Evolutionary conservation across 805 yeast species (phyloP).

Genomic region (Candida saitoana): DNA sequence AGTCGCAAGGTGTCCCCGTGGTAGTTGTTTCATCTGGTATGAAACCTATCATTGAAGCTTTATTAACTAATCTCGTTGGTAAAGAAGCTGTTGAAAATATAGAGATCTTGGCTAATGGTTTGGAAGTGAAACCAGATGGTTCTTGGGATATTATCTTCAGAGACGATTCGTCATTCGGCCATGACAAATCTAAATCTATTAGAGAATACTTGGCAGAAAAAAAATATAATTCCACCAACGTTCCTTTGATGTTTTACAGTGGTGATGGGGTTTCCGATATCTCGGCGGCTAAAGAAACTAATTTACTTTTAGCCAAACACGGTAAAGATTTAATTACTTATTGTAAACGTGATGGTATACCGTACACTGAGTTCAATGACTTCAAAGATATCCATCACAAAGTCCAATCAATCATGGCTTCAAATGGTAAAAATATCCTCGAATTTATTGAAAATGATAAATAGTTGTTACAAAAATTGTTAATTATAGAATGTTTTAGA

Average conservation of each 20-base stretch:
- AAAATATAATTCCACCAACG: slow-evolving; percentile 25
- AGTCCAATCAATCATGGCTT: slow-evolving; percentile 50
- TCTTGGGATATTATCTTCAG: slow-evolving; percentile 85
- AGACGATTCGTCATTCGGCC: slow-evolving; percentile 88
- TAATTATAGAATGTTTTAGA: no score
- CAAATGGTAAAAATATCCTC: slow-evolving; percentile 17
- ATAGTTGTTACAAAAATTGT: not conserved
- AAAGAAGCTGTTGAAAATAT: slow-evolving; percentile 66
- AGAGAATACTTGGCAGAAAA: slow-evolving; percentile 38
- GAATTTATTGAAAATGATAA: slow-evolving; percentile 20
- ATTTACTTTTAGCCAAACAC: slow-evolving; percentile 85
- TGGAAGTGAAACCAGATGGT: slow-evolving; percentile 44
- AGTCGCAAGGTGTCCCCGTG: slow-evolving; percentile 67
- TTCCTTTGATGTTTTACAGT: slow-evolving; percentile 78
- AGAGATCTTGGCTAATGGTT: slow-evolving; percentile 80
- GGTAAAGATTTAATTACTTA: slow-evolving; percentile 87
- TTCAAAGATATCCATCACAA: slow-evolving; percentile 70
- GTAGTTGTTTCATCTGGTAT: slow-evolving; percentile 90
- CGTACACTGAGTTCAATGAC: slow-evolving; percentile 76
- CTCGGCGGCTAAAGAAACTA: slow-evolving; percentile 93
- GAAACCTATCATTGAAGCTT: slow-evolving; percentile 83
- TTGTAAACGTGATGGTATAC: slow-evolving; percentile 76
- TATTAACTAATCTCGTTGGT: slow-evolving; percentile 73
- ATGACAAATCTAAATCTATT: slow-evolving; percentile 86
- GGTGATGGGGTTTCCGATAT: slow-evolving; percentile 98